Evolutionary conservation across 2,329 filamentous ascomycete genomes (phyloP), one percentile per base, ranked within the genome.

Genomic region (Chaetothyriales sp.): DNA sequence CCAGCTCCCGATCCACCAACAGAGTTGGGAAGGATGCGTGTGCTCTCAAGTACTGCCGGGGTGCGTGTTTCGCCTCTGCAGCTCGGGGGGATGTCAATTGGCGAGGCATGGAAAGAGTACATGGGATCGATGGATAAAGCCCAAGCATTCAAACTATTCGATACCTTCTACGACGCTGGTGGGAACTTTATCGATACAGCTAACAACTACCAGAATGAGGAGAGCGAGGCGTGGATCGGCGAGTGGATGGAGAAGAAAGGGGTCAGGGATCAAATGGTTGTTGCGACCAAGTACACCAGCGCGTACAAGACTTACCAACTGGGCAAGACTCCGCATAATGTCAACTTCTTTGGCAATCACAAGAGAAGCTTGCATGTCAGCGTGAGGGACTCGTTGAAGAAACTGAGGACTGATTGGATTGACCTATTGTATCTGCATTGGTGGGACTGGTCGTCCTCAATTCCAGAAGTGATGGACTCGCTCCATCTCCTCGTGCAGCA

Each of bases 171-270:
- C 53, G 72, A 59, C 20, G 73, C 79, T 0, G 80, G 80, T 3
- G 83, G 83, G 20, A 86, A 86, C 66, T 86, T 86, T 64, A 80
- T 86, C 60, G 83, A 86, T 63, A 84, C 80, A 22, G 57, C 73
- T 7, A 83, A 79, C 67, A 81, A 80, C 63, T 86, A 86, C 65
- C 81, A 83, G 58, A 67, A 71, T 52, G 73, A 84, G 63, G 65
- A 81, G 59, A 77, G 77, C 1, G 82, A 86, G 64, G 64, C 60
- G 49, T 82, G 81, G 77, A 69, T 86, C 51, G 83, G 83, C 36
- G 79, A 83, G 57, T 86, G 50, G 59, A 57, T 60, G 67, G 60
- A 66, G 12, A 48, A 60, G 44, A 66, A 69, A 44, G 71, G 73
- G n/a, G 77, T 77, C 53, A 75, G 83, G 20, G 81, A 84, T 57